Conservation (phyloP, 202 grass and related monocot species). For the Panicum hallii region DNA sequence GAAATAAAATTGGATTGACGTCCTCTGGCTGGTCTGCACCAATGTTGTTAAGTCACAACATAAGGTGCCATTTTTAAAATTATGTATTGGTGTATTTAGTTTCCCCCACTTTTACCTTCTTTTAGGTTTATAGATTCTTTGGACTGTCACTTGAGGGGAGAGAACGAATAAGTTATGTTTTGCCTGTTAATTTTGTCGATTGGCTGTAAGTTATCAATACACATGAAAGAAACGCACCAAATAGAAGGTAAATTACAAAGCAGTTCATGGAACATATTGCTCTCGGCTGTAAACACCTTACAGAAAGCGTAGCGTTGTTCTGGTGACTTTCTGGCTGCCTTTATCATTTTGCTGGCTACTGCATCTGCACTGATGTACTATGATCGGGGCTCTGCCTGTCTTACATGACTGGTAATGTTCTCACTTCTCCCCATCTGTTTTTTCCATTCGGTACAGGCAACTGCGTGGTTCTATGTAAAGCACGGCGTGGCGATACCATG, state of each 20-base stretch:
- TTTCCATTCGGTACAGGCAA: not conserved
- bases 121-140: constrained; percentile 52
- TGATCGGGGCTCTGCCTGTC: not conserved
- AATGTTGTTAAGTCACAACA: constrained; percentile 32
- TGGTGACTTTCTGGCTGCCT: not conserved
- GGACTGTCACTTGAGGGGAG: constrained; percentile 25
- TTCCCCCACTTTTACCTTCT: not conserved
- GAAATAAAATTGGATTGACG: constrained; percentile 58
- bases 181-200: constrained; percentile 22
- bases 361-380: not conserved
- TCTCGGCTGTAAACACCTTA: not conserved
- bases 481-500: no score
- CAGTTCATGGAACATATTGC: not conserved
- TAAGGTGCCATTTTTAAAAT: constrained; percentile 43
- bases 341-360: not conserved
- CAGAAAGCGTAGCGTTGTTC: not conserved
- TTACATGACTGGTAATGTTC: not conserved
- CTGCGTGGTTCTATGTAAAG: not conserved
- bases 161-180: constrained; percentile 47
- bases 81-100: constrained; percentile 50
- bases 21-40: not conserved
- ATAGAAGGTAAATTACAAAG: not conserved
- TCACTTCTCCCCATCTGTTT: not conserved
- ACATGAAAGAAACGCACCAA: constrained; percentile 5
- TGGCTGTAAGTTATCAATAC: constrained; percentile 37